phyloP scores from a whole-genome alignment of 768 basidiomycete species.

The Rhodotorula babjevae region DNA sequence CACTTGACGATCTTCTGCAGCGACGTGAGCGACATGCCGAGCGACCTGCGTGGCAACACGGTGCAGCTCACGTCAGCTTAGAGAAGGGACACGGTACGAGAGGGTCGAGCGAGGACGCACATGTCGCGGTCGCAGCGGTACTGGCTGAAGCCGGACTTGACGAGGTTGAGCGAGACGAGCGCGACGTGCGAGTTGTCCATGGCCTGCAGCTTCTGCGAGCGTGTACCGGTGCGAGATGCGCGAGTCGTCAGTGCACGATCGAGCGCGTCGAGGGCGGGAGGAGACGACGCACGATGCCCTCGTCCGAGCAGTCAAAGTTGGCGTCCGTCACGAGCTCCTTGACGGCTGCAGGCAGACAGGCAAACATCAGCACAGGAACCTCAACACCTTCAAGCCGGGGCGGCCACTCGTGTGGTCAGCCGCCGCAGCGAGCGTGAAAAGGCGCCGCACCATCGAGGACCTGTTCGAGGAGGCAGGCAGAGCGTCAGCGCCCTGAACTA shows the following conservation, averaged over 20 bases:
- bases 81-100: too few species aligned
- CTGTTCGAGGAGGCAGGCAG: slow-evolving; percentile 1
- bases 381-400: too few species aligned
- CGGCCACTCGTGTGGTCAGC: too few species aligned
- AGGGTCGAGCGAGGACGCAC: slow-evolving; percentile 36
- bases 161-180: slow-evolving; percentile 79
- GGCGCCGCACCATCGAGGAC: slow-evolving; percentile 72
- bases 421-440: background rate
- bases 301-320: slow-evolving; percentile 95
- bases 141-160: slow-evolving; percentile 70
- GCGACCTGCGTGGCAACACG: slow-evolving; percentile 50
- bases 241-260: background rate
- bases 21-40: slow-evolving; percentile 78
- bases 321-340: slow-evolving; percentile 97
- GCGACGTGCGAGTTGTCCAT: slow-evolving; percentile 99
- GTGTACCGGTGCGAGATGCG: too few species aligned
- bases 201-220: slow-evolving; percentile 65
- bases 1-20: slow-evolving; percentile 95
- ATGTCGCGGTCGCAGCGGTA: slow-evolving; percentile 95
- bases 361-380: too few species aligned
- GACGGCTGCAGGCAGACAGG: too few species aligned
- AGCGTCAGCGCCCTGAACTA: too few species aligned
- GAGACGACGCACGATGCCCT: slow-evolving; percentile 59
- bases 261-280: slow-evolving; percentile 46
- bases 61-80: too few species aligned